phyloP scores from a whole-genome alignment of 805 yeast genomes.

The Kurtzmaniella fragi region DNA sequence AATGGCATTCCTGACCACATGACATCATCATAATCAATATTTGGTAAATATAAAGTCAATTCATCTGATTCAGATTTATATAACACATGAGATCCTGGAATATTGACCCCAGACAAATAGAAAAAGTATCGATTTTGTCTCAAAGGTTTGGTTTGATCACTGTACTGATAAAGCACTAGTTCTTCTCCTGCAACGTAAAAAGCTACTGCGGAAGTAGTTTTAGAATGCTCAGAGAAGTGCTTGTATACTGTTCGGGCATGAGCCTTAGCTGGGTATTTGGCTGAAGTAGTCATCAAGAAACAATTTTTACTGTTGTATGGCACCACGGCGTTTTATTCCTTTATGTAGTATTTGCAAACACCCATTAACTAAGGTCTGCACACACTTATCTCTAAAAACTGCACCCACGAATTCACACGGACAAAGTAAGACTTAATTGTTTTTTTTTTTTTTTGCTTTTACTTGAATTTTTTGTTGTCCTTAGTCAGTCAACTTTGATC shows the following conservation, averaged over 20 bases:
- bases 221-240: conserved; percentile 27
- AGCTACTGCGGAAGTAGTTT: conserved; percentile 23
- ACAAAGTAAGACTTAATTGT: no score
- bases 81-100: conserved; percentile 70
- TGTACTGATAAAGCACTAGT: conserved; percentile 58
- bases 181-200: conserved; percentile 61
- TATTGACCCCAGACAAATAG: conserved; percentile 77
- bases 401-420: no score
- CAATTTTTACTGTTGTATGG: no score
- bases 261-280: conserved; percentile 75
- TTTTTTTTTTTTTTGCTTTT: no score
- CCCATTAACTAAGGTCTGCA: no score
- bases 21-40: conserved; percentile 80
- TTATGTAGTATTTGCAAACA: no score
- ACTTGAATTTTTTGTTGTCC: no score
- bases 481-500: no score
- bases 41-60: conserved; percentile 73
- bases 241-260: conserved; percentile 58
- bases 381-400: no score
- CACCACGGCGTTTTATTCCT: no score
- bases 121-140: conserved; percentile 91
- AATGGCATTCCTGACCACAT: conserved; percentile 96
- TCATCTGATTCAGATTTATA: conserved; percentile 51
- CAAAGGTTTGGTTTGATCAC: conserved; percentile 73
- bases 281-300: not conserved